Base-by-base conservation (phyloP, 1,284 basidiomycete species). In the Puccinia hordei region DNA sequence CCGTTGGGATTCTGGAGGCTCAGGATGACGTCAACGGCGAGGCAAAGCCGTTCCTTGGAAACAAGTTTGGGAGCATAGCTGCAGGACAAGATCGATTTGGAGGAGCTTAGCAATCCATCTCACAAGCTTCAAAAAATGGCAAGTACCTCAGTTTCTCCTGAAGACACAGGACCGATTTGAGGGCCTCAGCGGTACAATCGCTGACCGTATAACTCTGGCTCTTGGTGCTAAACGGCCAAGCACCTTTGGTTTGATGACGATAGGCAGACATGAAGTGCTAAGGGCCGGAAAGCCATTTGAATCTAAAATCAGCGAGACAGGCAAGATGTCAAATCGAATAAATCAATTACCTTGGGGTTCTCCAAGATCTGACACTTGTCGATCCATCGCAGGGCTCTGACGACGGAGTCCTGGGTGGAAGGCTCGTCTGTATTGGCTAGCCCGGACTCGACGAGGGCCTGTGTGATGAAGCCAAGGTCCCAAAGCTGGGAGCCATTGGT, bases 131-230 rank as follows among this genome's bases (percentile, higher is more conserved):
- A 2, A 15, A 74, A 19, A 15, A 33, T 49, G 46, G 17, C 17
- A 15, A 5, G 82, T 82, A 93, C 92, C 89, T 87, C n/a, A 96
- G 88, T 75, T 89, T 87, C 80, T 91, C 89, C 85, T 98, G 95
- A n/a, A 99, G 88, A 84, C 93, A 93, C 82, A 99, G 87, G 4
- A 93, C 92, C 0, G 93, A 91, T 86, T 99, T 99, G 55, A 98
- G 86, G 3, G 93, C 97, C 87, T 99, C 97, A 2, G 93, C 94
- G 0, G 94, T 94, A 84, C 96, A 98, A 85, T 99, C 97, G 82
- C 92, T 94, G 71, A 98, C 95, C 0, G 92, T 93, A 84, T 98
- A 99, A 22, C 93, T 91, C 86, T 98, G 97, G 84, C 95, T 94
- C 80, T 90, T 92, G 5, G 96, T 99, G 81, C 93, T 95, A 87